Evolutionary conservation across 1,284 basidiomycete species (phyloP).

Genomic region (Mrakiaceae sp.): DNA sequence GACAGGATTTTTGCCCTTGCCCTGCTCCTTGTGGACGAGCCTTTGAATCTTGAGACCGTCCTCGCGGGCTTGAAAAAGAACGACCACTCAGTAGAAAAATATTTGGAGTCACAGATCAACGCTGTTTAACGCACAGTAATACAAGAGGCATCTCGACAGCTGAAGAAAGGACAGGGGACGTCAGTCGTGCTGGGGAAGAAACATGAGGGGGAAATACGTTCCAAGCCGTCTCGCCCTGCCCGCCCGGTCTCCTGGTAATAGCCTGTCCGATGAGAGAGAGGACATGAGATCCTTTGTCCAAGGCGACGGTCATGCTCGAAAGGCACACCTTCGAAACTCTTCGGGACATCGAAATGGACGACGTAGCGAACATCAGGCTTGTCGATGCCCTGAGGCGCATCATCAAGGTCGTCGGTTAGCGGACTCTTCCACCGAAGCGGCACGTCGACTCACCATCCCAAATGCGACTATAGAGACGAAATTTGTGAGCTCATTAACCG

Average conservation of each 20-base stretch:
- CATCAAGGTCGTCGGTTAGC: background rate
- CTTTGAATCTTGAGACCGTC: constrained; percentile 49
- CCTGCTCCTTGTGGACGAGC: constrained; percentile 40
- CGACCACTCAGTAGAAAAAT: too few species aligned
- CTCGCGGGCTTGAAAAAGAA: constrained; percentile 51
- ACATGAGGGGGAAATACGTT: constrained; percentile 32
- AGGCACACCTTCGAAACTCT: constrained; percentile 61
- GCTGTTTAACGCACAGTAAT: constrained; percentile 50
- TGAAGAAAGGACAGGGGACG: constrained; percentile 27
- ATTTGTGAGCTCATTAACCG: constrained; percentile 20
- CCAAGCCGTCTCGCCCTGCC: constrained; percentile 70
- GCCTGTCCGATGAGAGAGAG: constrained; percentile 37
- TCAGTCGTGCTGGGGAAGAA: background rate
- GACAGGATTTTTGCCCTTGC: constrained; percentile 16
- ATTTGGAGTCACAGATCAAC: too few species aligned
- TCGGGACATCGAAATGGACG: constrained; percentile 53
- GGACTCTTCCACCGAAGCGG: background rate
- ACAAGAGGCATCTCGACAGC: constrained; percentile 67
- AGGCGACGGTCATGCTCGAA: constrained; percentile 1
- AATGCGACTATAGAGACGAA: constrained; percentile 64
- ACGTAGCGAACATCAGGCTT: constrained; percentile 63
- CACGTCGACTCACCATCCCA: constrained; percentile 44
- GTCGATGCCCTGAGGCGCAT: constrained; percentile 53
- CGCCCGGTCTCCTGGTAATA: constrained; percentile 83
- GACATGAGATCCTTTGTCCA: background rate